Conservation (phyloP, 1,284 basidiomycete genomes). For the Leccinum solheimii region DNA sequence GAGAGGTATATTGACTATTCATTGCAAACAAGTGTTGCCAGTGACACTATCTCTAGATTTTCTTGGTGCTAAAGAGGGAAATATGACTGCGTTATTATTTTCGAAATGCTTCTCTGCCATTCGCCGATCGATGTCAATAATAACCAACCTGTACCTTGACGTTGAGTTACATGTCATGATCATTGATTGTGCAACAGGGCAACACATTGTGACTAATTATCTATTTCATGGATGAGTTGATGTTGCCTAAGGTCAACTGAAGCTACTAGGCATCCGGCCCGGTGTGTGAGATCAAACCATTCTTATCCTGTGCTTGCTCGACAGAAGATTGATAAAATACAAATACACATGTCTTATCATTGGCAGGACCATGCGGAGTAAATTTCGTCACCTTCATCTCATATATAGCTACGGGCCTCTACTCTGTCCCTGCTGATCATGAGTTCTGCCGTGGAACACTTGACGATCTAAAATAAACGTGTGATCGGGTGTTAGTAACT, state of each 20-base stretch:
- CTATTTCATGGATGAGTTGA: not conserved
- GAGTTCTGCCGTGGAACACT: not conserved
- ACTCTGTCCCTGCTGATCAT: not conserved
- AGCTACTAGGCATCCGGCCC: not conserved
- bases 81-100: not conserved
- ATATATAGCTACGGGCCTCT: not conserved
- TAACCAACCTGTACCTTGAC: not conserved
- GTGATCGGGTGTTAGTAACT: not conserved
- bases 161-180: not conserved
- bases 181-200: too few species aligned
- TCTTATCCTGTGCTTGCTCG: not conserved
- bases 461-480: not conserved
- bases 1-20: slow-evolving; percentile 44
- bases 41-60: slow-evolving; percentile 17
- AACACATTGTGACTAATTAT: not conserved
- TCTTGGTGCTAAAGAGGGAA: slow-evolving; percentile 20
- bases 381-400: not conserved
- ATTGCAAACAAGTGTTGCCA: not conserved
- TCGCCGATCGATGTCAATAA: not conserved
- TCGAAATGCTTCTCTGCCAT: not conserved
- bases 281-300: not conserved
- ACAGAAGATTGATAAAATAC: not conserved
- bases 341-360: not conserved
- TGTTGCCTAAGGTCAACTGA: not conserved
- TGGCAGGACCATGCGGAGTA: not conserved